These are phyloP conservation scores for Syzygium grande DNA, from an alignment of 345 rosid genomes.

Conservation along the genomic window DNA sequence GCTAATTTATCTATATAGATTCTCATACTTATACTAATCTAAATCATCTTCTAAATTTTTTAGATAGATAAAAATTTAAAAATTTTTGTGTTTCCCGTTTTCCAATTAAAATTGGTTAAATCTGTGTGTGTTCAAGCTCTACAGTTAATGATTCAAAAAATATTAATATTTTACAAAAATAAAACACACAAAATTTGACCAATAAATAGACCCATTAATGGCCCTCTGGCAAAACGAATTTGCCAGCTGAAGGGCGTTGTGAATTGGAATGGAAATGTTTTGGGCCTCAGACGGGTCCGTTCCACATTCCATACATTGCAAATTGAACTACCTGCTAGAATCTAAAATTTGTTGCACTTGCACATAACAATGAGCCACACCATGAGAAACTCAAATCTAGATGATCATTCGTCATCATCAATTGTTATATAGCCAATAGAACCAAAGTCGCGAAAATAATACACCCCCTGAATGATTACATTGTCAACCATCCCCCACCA, in stretches of 20 bases:
- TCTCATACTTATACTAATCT: neutral
- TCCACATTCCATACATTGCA: neutral
- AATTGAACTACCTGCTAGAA: neutral
- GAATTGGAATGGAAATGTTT: neutral
- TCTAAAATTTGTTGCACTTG: neutral
- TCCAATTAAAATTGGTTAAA: neutral
- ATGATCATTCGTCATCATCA: neutral
- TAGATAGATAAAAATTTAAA: neutral
- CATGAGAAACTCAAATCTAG: neutral
- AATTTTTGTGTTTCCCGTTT: neutral
- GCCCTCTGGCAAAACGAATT: neutral
- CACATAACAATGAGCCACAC: neutral
- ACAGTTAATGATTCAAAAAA: neutral
- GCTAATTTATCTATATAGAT: neutral
- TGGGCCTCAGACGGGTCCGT: neutral
- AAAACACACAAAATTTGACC: neutral
- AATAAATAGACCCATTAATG: neutral
- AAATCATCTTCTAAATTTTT: neutral
- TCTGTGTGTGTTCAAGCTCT: neutral
- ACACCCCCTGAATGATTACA: neutral
- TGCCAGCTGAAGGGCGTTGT: neutral
- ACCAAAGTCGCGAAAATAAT: neutral
- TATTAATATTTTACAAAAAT: neutral
- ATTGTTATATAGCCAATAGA: neutral
- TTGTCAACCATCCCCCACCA: neutral